Percentiles rank a stretch among this genome's conserved stretches.
Evolutionary conservation across 108 stramenopile genomes (phyloP).

Genomic region (Schizochytrium sp.): DNA sequence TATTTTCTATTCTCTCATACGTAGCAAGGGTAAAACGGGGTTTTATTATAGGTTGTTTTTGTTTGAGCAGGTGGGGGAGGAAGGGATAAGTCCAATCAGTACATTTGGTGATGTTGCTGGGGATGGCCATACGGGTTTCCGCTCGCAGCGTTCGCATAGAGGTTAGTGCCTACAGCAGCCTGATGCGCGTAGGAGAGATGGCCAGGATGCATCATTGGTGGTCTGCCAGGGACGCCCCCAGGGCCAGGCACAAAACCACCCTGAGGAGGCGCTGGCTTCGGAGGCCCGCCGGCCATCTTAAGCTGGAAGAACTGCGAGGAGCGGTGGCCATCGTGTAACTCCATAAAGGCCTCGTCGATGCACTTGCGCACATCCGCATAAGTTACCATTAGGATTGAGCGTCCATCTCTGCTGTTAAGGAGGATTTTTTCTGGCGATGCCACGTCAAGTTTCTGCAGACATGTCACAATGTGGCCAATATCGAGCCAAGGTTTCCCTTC

Average conservation of each 20-base stretch:
- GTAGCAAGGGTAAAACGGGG: too few species aligned
- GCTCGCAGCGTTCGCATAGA: background rate
- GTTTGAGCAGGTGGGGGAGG: too few species aligned
- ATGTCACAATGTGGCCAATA: constrained; percentile 72
- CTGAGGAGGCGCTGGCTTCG: background rate
- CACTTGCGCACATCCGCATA: constrained; percentile 70
- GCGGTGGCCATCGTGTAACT: constrained; percentile 39
- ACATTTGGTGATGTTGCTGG: constrained; percentile 9
- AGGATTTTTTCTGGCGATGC: constrained; percentile 72
- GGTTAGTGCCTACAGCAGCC: background rate
- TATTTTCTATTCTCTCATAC: too few species aligned
- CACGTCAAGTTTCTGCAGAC: constrained; percentile 71
- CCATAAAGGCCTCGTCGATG: constrained; percentile 44
- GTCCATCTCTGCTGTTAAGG: constrained; percentile 71
- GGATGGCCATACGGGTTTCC: background rate
- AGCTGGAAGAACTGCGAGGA: constrained; percentile 56
- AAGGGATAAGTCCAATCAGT: background rate
- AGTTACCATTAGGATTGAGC: constrained; percentile 68
- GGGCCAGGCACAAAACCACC: background rate
- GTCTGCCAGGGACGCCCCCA: constrained; percentile 13
- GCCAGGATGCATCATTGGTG: constrained; percentile 18
- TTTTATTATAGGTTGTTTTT: too few species aligned
- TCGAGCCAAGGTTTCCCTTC: constrained; percentile 70
- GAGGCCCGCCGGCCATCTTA: constrained; percentile 35
- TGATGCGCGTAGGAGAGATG: constrained; percentile 21